Conservation (phyloP, 768 basidiomycete genomes). For the Mycena galopus region DNA sequence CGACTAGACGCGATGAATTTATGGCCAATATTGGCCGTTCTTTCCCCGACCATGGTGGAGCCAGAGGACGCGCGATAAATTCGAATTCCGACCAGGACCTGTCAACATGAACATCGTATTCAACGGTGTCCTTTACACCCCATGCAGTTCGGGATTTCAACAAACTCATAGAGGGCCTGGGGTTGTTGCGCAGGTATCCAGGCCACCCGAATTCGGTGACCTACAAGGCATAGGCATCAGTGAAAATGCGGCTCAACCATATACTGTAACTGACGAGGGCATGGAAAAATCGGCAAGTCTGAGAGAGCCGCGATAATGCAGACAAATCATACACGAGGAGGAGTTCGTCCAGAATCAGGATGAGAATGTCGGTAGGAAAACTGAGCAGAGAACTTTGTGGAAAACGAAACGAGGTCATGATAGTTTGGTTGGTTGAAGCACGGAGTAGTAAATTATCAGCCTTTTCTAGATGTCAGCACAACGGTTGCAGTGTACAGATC, state of each 20-base stretch:
- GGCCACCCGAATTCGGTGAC: slow-evolving; percentile 75
- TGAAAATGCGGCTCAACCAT: not conserved
- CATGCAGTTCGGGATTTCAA: slow-evolving; percentile 57
- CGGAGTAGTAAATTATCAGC: not conserved
- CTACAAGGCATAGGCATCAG: slow-evolving; percentile 50
- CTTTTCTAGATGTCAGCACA: not conserved
- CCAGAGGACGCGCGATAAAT: slow-evolving; percentile 76
- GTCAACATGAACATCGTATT: slow-evolving; percentile 68
- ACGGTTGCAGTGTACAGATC: not conserved
- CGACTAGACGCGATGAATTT: slow-evolving; percentile 65
- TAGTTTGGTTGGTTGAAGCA: not conserved
- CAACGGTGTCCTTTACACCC: slow-evolving; percentile 58
- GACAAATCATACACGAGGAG: slow-evolving; percentile 56
- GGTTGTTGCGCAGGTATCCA: slow-evolving; percentile 61
- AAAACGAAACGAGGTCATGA: not conserved
- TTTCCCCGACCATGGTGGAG: slow-evolving; percentile 68
- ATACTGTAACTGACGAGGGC: slow-evolving; percentile 59
- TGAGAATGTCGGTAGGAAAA: slow-evolving; percentile 69
- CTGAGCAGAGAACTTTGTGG: slow-evolving; percentile 6
- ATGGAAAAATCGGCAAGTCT: slow-evolving; percentile 55
- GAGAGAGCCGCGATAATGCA: slow-evolving; percentile 53
- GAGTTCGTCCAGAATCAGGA: slow-evolving; percentile 64
- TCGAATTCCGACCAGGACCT: slow-evolving; percentile 61
- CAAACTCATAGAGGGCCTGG: slow-evolving; percentile 68
- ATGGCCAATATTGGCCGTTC: slow-evolving; percentile 70